A percentile compares a stretch with the other conserved stretches of the same genome.
Evolutionary conservation across 768 basidiomycete genomes (phyloP).

Genomic region (Suillus paluster): DNA sequence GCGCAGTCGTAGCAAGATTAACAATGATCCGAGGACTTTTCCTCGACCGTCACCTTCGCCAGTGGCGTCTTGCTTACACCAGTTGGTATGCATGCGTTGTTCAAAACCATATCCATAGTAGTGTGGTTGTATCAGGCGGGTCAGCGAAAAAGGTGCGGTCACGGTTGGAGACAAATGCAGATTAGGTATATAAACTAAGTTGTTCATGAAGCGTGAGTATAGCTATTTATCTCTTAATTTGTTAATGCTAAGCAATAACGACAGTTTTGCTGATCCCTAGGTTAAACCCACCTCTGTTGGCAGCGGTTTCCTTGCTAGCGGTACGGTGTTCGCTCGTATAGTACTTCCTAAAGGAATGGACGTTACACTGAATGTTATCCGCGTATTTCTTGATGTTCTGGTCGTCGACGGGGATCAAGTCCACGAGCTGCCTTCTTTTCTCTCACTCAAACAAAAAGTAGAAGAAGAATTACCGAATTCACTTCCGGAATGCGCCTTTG

Average conservation of each 20-base stretch:
- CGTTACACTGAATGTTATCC: constrained; percentile 62
- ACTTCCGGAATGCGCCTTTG: constrained; percentile 76
- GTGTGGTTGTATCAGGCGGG: constrained; percentile 58
- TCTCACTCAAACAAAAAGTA: constrained; percentile 30
- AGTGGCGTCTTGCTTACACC: no score
- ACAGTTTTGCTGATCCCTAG: constrained; percentile 66
- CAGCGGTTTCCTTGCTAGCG: constrained; percentile 64
- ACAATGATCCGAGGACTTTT: no score
- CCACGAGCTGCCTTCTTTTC: constrained; percentile 34
- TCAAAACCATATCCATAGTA: no score
- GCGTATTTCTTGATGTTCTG: constrained; percentile 75
- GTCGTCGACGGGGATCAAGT: constrained; percentile 79
- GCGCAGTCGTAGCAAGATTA: no score
- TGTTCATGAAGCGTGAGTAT: constrained; percentile 60
- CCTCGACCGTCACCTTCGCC: no score
- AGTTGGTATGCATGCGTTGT: no score
- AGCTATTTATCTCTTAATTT: background rate
- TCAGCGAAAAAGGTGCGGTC: constrained; percentile 35
- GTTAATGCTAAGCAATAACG: constrained; percentile 10
- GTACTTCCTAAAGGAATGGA: constrained; percentile 74
- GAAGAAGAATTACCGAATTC: constrained; percentile 64
- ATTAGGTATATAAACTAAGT: constrained; percentile 46
- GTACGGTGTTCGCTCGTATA: constrained; percentile 64
- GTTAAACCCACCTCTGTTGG: constrained; percentile 50
- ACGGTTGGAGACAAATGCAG: constrained; percentile 54